These are phyloP conservation scores for Bipolaris bicolor DNA, from an alignment of 2,329 filamentous ascomycete genomes.

Conservation along the genomic window DNA sequence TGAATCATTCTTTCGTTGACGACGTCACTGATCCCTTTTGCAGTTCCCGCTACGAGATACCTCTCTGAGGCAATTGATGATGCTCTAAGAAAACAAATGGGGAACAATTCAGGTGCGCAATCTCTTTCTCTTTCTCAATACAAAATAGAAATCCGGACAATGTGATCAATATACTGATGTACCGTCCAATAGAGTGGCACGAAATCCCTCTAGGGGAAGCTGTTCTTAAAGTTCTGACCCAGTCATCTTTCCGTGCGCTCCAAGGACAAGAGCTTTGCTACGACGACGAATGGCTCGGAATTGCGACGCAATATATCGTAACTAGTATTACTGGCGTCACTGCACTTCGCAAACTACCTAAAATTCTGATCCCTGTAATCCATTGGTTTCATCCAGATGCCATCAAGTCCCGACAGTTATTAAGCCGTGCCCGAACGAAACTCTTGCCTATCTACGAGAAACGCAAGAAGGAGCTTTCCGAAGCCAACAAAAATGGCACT, in stretches of 20 bases:
- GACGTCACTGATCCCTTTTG: neutral
- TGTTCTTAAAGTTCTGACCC: conserved; percentile 4
- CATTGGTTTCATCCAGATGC: conserved; percentile 5
- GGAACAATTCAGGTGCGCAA: neutral
- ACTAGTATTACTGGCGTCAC: conserved; percentile 6
- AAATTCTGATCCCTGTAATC: conserved; percentile 2
- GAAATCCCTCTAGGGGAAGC: conserved; percentile 4
- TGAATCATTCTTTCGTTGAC: conserved; percentile 2
- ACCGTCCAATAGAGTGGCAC: conserved; percentile 1
- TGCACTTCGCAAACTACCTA: conserved; percentile 3
- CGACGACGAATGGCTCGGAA: conserved; percentile 4
- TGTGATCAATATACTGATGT: conserved; percentile 1
- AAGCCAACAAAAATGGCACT: conserved; percentile 1
- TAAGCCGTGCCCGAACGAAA: conserved; percentile 4
- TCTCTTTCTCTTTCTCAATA: neutral
- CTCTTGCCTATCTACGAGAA: conserved; percentile 4
- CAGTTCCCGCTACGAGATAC: conserved; percentile 5
- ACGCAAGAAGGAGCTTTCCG: conserved; percentile 1
- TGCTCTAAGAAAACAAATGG: conserved; percentile 6
- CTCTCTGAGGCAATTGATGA: conserved; percentile 6
- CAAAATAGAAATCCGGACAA: neutral
- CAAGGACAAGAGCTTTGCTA: conserved; percentile 7
- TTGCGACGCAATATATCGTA: conserved; percentile 7
- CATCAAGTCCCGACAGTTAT: conserved; percentile 5
- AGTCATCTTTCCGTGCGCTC: conserved; percentile 6